Evolutionary conservation across 2,329 filamentous ascomycete species (phyloP).

Genomic region (Chaetomium strumarium): DNA sequence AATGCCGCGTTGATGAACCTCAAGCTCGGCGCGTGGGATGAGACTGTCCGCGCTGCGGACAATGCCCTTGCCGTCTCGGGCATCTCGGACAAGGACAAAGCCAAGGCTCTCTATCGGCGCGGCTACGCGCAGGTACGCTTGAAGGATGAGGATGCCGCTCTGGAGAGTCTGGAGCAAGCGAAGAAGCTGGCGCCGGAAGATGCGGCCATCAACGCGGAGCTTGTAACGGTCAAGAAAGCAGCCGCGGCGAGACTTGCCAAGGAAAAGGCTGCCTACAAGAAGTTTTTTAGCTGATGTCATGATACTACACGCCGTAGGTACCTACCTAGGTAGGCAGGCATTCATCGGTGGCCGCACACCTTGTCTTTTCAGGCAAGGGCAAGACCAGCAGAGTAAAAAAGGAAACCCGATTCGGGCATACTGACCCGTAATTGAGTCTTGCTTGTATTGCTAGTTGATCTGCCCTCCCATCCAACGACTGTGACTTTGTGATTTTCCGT

Average conservation of each 20-base stretch:
- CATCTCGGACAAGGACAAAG: slow-evolving; percentile 69
- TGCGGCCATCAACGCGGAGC: slow-evolving; percentile 66
- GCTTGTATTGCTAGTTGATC: too few relatives aligned
- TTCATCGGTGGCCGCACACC: neutral
- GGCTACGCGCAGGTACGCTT: slow-evolving; percentile 67
- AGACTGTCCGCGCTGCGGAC: slow-evolving; percentile 63
- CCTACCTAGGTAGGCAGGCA: neutral
- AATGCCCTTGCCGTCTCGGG: slow-evolving; percentile 64
- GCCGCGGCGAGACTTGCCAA: slow-evolving; percentile 69
- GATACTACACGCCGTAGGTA: neutral
- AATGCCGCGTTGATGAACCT: slow-evolving; percentile 82
- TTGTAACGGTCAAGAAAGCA: slow-evolving; percentile 70
- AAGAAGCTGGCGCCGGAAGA: slow-evolving; percentile 70
- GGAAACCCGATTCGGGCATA: too few relatives aligned
- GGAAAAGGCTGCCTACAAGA: slow-evolving; percentile 89
- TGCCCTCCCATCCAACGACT: too few relatives aligned
- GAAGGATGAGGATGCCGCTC: slow-evolving; percentile 79
- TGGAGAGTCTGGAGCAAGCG: slow-evolving; percentile 70
- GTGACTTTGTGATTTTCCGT: too few relatives aligned
- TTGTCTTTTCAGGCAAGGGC: neutral
- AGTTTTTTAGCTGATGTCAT: slow-evolving; percentile 60
- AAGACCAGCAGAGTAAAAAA: too few relatives aligned
- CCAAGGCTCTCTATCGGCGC: slow-evolving; percentile 82
- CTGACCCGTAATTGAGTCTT: too few relatives aligned
- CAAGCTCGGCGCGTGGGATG: slow-evolving; percentile 68